phyloP scores from a whole-genome alignment of 441 rosid genomes.

The Macaranga tanarius region DNA sequence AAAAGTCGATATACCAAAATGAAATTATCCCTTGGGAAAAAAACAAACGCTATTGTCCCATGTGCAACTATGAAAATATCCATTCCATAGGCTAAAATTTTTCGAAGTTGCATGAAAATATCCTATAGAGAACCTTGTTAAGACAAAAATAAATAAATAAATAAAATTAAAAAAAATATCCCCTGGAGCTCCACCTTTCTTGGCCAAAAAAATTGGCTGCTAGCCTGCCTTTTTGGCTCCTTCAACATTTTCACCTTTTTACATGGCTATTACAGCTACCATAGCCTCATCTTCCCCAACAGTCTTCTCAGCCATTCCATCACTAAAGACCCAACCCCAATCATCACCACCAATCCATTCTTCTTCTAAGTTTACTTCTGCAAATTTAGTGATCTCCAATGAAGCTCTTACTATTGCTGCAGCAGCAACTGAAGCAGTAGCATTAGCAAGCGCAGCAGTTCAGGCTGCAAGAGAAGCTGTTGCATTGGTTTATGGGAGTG shows the following conservation, averaged over 20 bases:
- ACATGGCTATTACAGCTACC: slow-evolving; percentile 13
- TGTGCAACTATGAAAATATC: too few species aligned
- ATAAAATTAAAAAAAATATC: too few species aligned
- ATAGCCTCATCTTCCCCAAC: neutral
- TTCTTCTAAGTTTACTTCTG: slow-evolving; percentile 18
- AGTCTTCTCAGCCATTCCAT: neutral
- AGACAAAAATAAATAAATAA: too few species aligned
- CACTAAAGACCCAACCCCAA: neutral
- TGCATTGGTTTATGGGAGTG: slow-evolving; percentile 26
- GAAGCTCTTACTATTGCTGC: slow-evolving; percentile 22
- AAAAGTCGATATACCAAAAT: too few species aligned
- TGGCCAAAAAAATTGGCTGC: neutral
- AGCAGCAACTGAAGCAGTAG: slow-evolving; percentile 22
- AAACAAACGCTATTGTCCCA: too few species aligned
- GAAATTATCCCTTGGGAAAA: too few species aligned
- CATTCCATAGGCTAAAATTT: too few species aligned
- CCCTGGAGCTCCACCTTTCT: neutral
- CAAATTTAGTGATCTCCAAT: slow-evolving; percentile 20
- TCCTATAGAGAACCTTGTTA: too few species aligned
- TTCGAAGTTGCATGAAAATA: too few species aligned
- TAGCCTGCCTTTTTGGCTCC: neutral
- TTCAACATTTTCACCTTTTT: neutral
- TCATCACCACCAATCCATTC: neutral
- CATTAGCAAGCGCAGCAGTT: slow-evolving; percentile 28
- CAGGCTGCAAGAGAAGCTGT: slow-evolving; percentile 36